phyloP scores from a whole-genome alignment of 2,329 filamentous ascomycete genomes.

The Amylocarpus encephaloides region DNA sequence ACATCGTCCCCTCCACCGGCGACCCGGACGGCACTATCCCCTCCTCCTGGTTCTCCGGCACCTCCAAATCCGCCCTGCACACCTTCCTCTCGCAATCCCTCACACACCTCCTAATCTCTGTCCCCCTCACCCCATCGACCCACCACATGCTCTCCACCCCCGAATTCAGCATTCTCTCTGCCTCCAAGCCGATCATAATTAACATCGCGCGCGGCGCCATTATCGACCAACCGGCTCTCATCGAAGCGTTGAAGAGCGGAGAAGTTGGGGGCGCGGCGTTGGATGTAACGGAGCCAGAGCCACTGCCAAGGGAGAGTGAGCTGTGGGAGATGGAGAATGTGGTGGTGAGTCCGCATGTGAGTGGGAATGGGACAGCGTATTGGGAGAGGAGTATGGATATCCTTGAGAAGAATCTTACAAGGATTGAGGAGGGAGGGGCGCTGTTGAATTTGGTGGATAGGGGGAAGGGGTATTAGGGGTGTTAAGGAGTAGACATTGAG shows the following conservation, averaged over 20 bases:
- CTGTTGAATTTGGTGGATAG: slow-evolving; percentile 58
- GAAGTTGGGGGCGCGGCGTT: slow-evolving; percentile 55
- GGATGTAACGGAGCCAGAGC: slow-evolving; percentile 65
- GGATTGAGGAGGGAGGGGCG: slow-evolving; percentile 43
- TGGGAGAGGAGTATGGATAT: slow-evolving; percentile 50
- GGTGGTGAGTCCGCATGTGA: slow-evolving; percentile 60
- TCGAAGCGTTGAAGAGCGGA: slow-evolving; percentile 44
- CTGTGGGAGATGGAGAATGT: slow-evolving; percentile 58
- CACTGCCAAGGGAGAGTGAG: slow-evolving; percentile 51
- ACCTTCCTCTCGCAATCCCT: slow-evolving; percentile 33
- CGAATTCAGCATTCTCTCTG: slow-evolving; percentile 33
- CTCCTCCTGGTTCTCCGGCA: slow-evolving; percentile 33
- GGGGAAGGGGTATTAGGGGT: slow-evolving; percentile 55
- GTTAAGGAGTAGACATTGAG: no score
- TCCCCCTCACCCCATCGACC: slow-evolving; percentile 34
- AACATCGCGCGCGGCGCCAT: slow-evolving; percentile 61
- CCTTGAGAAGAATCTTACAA: slow-evolving; percentile 49
- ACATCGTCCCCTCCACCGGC: slow-evolving; percentile 56
- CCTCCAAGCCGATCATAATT: slow-evolving; percentile 46
- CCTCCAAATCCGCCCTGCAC: slow-evolving; percentile 29
- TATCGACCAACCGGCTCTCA: slow-evolving; percentile 53
- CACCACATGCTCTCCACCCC: slow-evolving; percentile 36
- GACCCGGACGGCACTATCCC: slow-evolving; percentile 34
- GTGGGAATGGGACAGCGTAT: slow-evolving; percentile 48
- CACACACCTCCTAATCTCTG: slow-evolving; percentile 34